Evolutionary conservation across 2,329 filamentous ascomycete genomes (phyloP), one percentile per base, ranked within the genome.

Genomic region (Aspergillus quadrilineatus): DNA sequence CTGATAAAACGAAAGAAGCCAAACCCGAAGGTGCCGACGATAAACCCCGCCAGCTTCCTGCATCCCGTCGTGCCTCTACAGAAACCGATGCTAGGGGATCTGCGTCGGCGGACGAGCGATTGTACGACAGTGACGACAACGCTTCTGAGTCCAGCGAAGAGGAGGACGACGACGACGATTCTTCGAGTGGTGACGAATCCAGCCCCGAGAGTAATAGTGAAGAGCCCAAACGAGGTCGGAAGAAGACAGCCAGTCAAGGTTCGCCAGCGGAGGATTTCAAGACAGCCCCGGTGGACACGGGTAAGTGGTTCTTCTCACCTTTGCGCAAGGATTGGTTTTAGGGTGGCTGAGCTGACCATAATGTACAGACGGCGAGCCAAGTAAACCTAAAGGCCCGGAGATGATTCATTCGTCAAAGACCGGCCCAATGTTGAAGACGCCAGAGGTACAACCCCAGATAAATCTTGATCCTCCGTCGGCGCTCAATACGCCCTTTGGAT

Each of bases 361-460:
- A 15, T 6, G 5, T 51, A 14, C 41, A 58, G 59, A 55, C 29
- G 34, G 30, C 15, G 54, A 60, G n/a, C 60, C 60, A 46, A 58
- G 60, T 52, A 17, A 50, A 8, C 39, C 50, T 6, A 36, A 52
- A 3, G 58, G 59, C 34, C 49, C 60, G 6, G 56, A 60, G 2
- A 48, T 59, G 45, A 53, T 43, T 12, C 55, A 65, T 50, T 57
- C 63, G 7, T 58, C 58, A 55, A 85, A 82, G 63, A 68, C 76
- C 78, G 61, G 67, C 32, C 67, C 68, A 30, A 63, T 72, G 61
- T 36, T 72, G 63, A 67, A 76, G 69, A 81, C 73, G 53, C 69
- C 80, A 1, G 81, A 82, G 2, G 84, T 94, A 9, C 92, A 95
- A 70, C 92, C 92, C 1, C 85, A 85, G 52, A 96, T 90, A 9